Conservation (phyloP, 352 stramenopile species). For the Phytophthora fragariae region DNA sequence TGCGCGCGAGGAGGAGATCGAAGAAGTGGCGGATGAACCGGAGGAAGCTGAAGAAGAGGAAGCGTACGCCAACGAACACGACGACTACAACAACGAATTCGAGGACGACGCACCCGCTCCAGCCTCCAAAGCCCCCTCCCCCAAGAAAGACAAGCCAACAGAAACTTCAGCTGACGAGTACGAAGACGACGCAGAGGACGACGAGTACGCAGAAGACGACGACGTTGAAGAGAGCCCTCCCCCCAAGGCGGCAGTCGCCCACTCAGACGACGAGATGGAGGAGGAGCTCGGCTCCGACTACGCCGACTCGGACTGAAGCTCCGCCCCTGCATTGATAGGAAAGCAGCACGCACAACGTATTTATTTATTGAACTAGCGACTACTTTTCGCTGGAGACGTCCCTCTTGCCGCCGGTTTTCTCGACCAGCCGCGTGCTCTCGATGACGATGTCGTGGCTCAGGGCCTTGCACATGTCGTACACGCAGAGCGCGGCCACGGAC, state of each 20-base stretch:
- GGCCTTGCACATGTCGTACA: slow-evolving; percentile 99
- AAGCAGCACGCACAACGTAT: not conserved
- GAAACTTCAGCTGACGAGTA: slow-evolving; percentile 30
- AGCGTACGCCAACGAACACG: slow-evolving; percentile 48
- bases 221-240: slow-evolving; percentile 31
- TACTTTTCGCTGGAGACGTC: slow-evolving; percentile 45
- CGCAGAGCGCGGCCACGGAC: slow-evolving; percentile 93
- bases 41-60: slow-evolving; percentile 21
- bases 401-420: slow-evolving; percentile 94
- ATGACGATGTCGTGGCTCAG: slow-evolving; percentile 96
- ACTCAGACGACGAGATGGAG: slow-evolving; percentile 45
- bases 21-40: slow-evolving; percentile 25
- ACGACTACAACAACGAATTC: slow-evolving; percentile 54
- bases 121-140: slow-evolving; percentile 1
- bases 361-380: not conserved
- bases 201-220: slow-evolving; percentile 26
- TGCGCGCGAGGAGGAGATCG: slow-evolving; percentile 29
- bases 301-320: slow-evolving; percentile 50
- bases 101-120: slow-evolving; percentile 38
- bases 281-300: slow-evolving; percentile 57
- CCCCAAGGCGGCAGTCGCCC: slow-evolving; percentile 5
- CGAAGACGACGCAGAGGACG: slow-evolving; percentile 40
- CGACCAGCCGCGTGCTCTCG: slow-evolving; percentile 86
- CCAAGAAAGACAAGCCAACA: not conserved
- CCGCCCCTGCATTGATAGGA: too few relatives aligned